Evolutionary conservation across 2,329 filamentous ascomycete genomes (phyloP).

Genomic region (Penicillium sp.): DNA sequence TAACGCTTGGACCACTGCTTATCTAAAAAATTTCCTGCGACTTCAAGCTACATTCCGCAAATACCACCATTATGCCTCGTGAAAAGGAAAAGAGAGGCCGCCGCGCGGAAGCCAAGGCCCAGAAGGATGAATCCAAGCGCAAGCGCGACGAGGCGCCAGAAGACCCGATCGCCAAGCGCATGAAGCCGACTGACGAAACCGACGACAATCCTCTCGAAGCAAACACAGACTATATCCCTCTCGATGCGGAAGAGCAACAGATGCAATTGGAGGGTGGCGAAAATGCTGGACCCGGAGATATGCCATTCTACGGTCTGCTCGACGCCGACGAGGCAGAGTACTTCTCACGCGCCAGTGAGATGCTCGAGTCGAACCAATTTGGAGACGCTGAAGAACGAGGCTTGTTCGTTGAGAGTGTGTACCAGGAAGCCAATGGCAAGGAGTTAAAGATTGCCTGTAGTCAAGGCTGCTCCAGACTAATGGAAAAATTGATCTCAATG

Average conservation of each 20-base stretch:
- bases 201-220: conserved; percentile 22
- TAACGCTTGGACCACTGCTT: conserved; percentile 39
- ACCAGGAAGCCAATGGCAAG: conserved; percentile 81
- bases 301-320: conserved; percentile 88
- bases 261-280: conserved; percentile 23
- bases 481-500: conserved; percentile 85
- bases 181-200: conserved; percentile 32
- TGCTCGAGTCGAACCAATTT: conserved; percentile 89
- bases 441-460: conserved; percentile 95
- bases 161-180: conserved; percentile 37
- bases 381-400: conserved; percentile 68
- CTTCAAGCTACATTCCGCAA: conserved; percentile 7
- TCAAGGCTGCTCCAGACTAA: conserved; percentile 87
- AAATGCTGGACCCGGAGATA: conserved; percentile 48
- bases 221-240: conserved; percentile 38
- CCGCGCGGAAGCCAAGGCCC: conserved; percentile 41
- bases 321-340: conserved; percentile 94
- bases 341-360: conserved; percentile 83
- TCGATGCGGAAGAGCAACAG: conserved; percentile 28
- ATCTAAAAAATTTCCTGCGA: conserved; percentile 33
- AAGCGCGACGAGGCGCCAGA: conserved; percentile 36
- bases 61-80: conserved; percentile 40
- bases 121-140: conserved; percentile 39
- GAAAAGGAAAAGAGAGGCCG: conserved; percentile 49
- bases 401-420: conserved; percentile 76